Base-by-base conservation (phyloP, 108 stramenopile species). In the Cyclotella cryptica region DNA sequence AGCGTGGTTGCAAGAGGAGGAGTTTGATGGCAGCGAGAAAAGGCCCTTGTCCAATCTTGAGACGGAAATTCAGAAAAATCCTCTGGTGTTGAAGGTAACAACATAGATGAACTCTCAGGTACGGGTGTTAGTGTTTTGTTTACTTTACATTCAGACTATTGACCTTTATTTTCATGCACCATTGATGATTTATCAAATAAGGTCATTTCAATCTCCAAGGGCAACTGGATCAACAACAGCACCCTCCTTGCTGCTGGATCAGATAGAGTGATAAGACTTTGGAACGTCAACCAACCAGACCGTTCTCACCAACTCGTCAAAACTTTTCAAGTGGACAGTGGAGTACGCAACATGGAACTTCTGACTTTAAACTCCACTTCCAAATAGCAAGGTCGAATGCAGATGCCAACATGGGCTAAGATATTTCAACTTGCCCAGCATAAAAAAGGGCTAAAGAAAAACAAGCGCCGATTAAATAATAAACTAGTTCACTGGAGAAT, bases 341-440 rank as follows among this genome's bases (percentile, higher is more conserved):
- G 68, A 41, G 86, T 98, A 57, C 88, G 94, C 44, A 97, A 98
- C 75, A 89, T 98, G 88, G 98, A 98, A 79, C 51, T 97, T 15
- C 74, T 69, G 4, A 69, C 79, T 14, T 40, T 91, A 9, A 22
- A 84, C 21, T 75, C 62, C 15, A 51, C 69, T 27, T 59, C 69
- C 17, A 71, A 81, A 85, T 88, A 47, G 97, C 97, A 13, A 86
- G 86, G 46, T 96, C 97, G 64, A 92, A 91, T 72, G 86, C n/a
- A 95, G 60, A 86, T 66, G 71, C 65, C n/a, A 78, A 83, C 80
- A 54, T 71, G 66, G 28, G 30, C 60, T 27, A 51, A 22, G 40
- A 73, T 85, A n/a, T n/a, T n/a, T n/a, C n/a, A n/a, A n/a, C n/a
- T n/a, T n/a, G n/a, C n/a, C n/a, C n/a, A n/a, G n/a, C n/a, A n/a